Base-by-base conservation (phyloP, 306 rosid genomes). In the Cicer pinnatifidum region DNA sequence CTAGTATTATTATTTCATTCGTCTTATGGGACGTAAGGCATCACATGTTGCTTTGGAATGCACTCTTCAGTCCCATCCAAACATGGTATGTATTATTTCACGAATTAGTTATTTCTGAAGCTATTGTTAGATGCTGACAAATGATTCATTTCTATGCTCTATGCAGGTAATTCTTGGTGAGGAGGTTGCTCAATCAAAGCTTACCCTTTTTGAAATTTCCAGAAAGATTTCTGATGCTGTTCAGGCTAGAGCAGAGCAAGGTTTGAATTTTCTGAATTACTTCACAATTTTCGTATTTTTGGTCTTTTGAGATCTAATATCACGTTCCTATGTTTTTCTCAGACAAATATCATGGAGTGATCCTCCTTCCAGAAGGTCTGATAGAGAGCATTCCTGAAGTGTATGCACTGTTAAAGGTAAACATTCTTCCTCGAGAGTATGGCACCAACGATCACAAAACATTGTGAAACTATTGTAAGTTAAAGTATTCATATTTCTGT, bases 311-410 rank as follows among this genome's bases (percentile, higher is more conserved):
- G 43, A 38, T 69, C 76, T 33, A 43, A 41, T 50, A 33, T 80
- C 78, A 69, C 57, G 84, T 54, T 41, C 28, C 48, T 72, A 7
- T 63, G 38, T 81, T 77, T 72, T 72, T 53, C 39, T 58, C 84
- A 94, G 97, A 94, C 78, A 94, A 94, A 86, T 80, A 91, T 81
- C 99, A 94, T 67, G 97, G 99, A 53, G 99, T 94, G 62, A 86
- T 94, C 83, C 87, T 94, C 68, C 84, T 94, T 39, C 97, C 99
- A 11, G 99, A 94, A 86, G 99, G 99, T 41, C 88, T 94, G 48
- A 94, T 94, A 50, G 99, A 94, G 88, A 94, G 93, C 89, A 94
- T 94, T 84, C 99, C 99, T 57, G 99, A 94, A 87, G 87, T 94
- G 43, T 89, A 91, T 87, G 97, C 99, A 17, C 93, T 94, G 67